A percentile compares a stretch with the other conserved stretches of the same genome.
These are phyloP conservation scores for Cyberlindnera subsufficiens DNA, from an alignment of 805 yeast genomes.

Conservation along the genomic window DNA sequence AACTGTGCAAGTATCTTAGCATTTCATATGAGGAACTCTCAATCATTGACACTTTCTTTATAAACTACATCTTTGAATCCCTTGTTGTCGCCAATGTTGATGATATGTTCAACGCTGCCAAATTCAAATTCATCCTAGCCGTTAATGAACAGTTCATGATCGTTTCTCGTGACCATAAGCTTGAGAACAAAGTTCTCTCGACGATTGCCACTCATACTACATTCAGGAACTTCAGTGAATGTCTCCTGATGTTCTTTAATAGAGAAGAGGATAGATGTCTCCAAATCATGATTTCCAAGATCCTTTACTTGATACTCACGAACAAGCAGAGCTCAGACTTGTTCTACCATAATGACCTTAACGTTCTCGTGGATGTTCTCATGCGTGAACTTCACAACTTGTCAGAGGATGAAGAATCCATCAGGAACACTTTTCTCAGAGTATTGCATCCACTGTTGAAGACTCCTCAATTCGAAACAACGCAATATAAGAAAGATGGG, in stretches of 20 bases:
- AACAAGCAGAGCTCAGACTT: slow-evolving; percentile 52
- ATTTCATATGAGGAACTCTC: slow-evolving; percentile 36
- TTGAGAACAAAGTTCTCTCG: slow-evolving; percentile 49
- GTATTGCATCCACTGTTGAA: slow-evolving; percentile 67
- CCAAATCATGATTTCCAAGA: slow-evolving; percentile 73
- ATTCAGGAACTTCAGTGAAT: slow-evolving; percentile 56
- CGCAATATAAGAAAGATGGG: slow-evolving; percentile 53
- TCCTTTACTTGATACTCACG: slow-evolving; percentile 69
- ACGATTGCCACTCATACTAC: slow-evolving; percentile 39
- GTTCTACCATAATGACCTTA: slow-evolving; percentile 77
- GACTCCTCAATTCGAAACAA: slow-evolving; percentile 53
- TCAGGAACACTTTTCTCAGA: slow-evolving; percentile 66
- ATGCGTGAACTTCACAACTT: slow-evolving; percentile 73
- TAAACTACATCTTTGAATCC: slow-evolving; percentile 41
- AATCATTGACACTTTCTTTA: slow-evolving; percentile 36
- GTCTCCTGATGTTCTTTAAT: slow-evolving; percentile 70
- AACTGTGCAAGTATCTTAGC: slow-evolving; percentile 46
- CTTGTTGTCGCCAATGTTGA: slow-evolving; percentile 40
- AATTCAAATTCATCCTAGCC: slow-evolving; percentile 65
- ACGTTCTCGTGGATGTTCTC: slow-evolving; percentile 77
- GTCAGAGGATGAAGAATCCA: slow-evolving; percentile 49
- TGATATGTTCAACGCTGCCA: slow-evolving; percentile 57
- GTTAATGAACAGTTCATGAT: slow-evolving; percentile 88
- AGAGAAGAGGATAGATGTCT: slow-evolving; percentile 66
- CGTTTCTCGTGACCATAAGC: slow-evolving; percentile 27